Base-by-base conservation (phyloP, 2,329 filamentous ascomycete species). In the Cryphonectria japonica region DNA sequence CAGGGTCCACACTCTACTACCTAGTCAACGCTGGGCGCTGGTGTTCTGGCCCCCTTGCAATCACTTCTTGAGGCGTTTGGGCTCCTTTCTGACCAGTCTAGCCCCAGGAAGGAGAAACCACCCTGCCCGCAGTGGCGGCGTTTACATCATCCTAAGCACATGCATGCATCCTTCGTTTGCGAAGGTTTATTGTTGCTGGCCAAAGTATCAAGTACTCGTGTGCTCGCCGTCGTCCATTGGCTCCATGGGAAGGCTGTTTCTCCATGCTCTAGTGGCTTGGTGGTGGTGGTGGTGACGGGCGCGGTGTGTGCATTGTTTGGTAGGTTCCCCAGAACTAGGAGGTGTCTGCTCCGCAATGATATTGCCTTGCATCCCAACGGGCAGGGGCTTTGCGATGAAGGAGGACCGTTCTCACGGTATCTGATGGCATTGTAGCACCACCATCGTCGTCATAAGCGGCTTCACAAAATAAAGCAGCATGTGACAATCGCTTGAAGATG, bases 1-100 rank as follows among this genome's bases (percentile, higher is more conserved):
- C 70, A 71, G 70, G 70, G 70, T 71, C 70, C 70, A 71, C 69
- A 71, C 67, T 46, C 61, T 26, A n/a, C n/a, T 50, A 9, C 46
- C 46, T 50, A 50, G 34, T 34, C 6, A 4, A 34, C 34, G 34
- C 3, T n/a, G 8, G 22, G 22, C 46, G 46, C 46, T 50, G 46
- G 46, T n/a, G 46, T 16, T 46, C 16, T 46, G 3, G 43, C 43
- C 39, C 39, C 26, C 26, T 26, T 41, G 14, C 13, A 41, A 14
- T 41, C 3, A 57, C 26, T 66, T n/a, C 5, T 9, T 60, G 69
- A 43, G 14, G 41, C 2, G 7, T 50, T 32, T 34, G 34, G 34
- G 34, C 34, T 34, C 3, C 6, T 59, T 16, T 32, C 46, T 50
- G 7, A n/a, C 19, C 43, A 16, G 26, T 29, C 52, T 57, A 57